Base-by-base conservation (phyloP, 2,329 filamentous ascomycete genomes). In the Alternaria solani region DNA sequence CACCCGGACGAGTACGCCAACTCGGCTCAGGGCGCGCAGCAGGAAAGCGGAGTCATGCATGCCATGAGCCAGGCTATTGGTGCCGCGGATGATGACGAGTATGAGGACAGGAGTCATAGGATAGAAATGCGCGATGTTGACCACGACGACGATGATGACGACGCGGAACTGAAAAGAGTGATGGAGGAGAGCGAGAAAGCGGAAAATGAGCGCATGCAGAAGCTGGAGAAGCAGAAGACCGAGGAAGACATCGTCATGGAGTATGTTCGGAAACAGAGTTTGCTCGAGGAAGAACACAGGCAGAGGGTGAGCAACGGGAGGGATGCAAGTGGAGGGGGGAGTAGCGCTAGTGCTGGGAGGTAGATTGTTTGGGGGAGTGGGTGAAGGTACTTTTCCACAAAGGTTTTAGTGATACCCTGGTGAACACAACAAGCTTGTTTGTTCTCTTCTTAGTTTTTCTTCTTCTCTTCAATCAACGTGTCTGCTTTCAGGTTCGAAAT, bases 221-320 rank as follows among this genome's bases (percentile, higher is more conserved):
- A 72, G 60, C 61, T 72, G 61, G 74, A 69, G 75, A 77, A 75
- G 74, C 53, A 83, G 85, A 26, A 76, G 82, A 55, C 80, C 11
- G 91, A 93, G 71, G 90, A 94, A 73, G 87, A 92, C 57, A 87
- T 91, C 59, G 86, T 93, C 8, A 76, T 94, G 73, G 90, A 93
- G 69, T 93, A 92, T 75, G 85, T 93, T 41, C 91, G 90, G 82
- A 90, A 88, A 80, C 90, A 93, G 80, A 93, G 90, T 75, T 73
- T 92, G 42, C 83, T 86, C 0, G 91, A 94, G 78, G 88, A 71
- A 42, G 51, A 74, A 56, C 70, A 72, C 59, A 57, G 69, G 39
- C 55, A 44, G 55, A 64, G 61, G 38, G 43, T 63, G 46, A 16
- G 53, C 39, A 56, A 61, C 23, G 63, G 65, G 5, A 57, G 57